phyloP scores from a whole-genome alignment of 148 eudicot species.

The Nepenthes gracilis region DNA sequence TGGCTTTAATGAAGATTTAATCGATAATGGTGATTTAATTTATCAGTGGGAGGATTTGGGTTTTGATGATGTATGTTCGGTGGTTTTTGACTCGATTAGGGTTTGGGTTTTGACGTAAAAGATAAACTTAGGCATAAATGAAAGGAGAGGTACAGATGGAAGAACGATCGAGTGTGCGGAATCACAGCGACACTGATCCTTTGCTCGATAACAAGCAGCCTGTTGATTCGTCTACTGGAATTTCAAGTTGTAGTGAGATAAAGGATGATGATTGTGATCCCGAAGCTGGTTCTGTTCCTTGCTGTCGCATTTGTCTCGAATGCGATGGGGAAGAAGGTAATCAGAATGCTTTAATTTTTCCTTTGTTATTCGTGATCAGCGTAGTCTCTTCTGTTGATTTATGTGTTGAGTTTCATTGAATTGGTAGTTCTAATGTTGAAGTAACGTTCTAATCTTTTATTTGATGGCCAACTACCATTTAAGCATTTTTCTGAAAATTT shows the following conservation, averaged over 20 bases:
- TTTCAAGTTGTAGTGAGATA: conserved; percentile 22
- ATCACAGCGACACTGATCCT: conserved; percentile 57
- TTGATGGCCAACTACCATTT: no score
- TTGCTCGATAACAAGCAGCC: conserved; percentile 19
- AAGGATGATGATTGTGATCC: conserved; percentile 19
- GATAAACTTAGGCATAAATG: conserved; percentile 11
- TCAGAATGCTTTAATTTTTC: neutral
- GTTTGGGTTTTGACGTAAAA: neutral
- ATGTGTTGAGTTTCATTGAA: no score
- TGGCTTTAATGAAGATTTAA: no score
- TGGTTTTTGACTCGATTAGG: neutral
- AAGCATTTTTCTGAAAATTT: no score
- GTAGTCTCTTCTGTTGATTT: neutral
- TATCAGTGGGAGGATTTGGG: no score
- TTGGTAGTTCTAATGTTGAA: no score
- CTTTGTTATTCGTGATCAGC: neutral
- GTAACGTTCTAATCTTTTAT: no score
- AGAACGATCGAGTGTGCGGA: conserved; percentile 18
- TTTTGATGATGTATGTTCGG: no score
- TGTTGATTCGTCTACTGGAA: neutral
- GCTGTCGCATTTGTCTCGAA: conserved; percentile 85
- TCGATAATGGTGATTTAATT: no score
- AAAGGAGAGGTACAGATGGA: conserved; percentile 30
- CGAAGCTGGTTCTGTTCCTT: conserved; percentile 49
- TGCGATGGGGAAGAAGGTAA: conserved; percentile 62